These are phyloP conservation scores for Cryphonectria parasitica DNA, from an alignment of 2,329 filamentous ascomycete genomes.

Conservation along the genomic window DNA sequence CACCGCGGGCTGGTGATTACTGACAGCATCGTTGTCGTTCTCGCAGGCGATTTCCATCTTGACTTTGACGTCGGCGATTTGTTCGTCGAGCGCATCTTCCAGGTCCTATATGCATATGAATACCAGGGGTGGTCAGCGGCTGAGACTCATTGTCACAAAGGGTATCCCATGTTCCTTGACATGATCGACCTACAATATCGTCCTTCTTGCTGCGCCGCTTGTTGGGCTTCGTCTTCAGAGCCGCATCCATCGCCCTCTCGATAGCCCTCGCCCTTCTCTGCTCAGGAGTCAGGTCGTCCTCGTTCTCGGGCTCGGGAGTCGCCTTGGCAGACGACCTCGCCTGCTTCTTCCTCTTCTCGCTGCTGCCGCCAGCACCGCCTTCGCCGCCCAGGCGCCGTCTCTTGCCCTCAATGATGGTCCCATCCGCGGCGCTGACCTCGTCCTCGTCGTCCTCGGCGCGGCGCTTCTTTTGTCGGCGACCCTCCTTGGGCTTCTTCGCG, in stretches of 20 bases:
- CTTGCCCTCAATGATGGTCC: slow-evolving; percentile 50
- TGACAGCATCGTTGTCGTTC: slow-evolving; percentile 81
- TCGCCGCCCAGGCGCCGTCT: slow-evolving; percentile 44
- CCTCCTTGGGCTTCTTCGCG: slow-evolving; percentile 74
- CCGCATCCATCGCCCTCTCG: slow-evolving; percentile 84
- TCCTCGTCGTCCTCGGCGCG: slow-evolving; percentile 50
- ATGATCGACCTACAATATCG: slow-evolving; percentile 69
- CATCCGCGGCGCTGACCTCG: slow-evolving; percentile 45
- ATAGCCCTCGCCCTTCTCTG: slow-evolving; percentile 83
- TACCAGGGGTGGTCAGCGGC: slow-evolving; percentile 32
- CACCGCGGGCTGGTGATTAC: slow-evolving; percentile 77
- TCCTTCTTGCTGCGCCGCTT: slow-evolving; percentile 81
- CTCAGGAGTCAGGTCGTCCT: slow-evolving; percentile 80
- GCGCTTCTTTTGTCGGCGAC: slow-evolving; percentile 70
- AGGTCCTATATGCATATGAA: slow-evolving; percentile 68
- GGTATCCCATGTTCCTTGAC: background rate
- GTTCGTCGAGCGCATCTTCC: slow-evolving; percentile 86
- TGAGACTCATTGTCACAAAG: background rate
- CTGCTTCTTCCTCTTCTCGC: slow-evolving; percentile 51
- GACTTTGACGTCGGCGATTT: slow-evolving; percentile 84
- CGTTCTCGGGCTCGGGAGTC: slow-evolving; percentile 63
- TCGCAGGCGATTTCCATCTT: slow-evolving; percentile 91
- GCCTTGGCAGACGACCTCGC: slow-evolving; percentile 39
- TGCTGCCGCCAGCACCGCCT: slow-evolving; percentile 43
- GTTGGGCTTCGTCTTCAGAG: slow-evolving; percentile 73